These are phyloP conservation scores for Babesia ovis DNA, from an alignment of 169 alveolate species.

Conservation along the genomic window DNA sequence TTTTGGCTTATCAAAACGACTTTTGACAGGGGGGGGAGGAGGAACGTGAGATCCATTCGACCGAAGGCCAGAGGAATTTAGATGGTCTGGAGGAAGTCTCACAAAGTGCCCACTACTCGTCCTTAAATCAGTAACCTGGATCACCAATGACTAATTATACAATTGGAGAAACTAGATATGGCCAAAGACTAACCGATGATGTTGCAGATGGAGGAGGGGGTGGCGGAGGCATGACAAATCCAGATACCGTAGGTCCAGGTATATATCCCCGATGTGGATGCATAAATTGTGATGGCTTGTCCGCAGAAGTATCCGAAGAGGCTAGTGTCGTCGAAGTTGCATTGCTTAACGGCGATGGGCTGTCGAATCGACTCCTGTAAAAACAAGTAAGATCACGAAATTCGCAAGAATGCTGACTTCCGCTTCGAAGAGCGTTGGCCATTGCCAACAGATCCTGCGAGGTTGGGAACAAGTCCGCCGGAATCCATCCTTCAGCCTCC, in stretches of 20 bases:
- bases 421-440: conserved; percentile 8
- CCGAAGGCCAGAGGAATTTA: not conserved
- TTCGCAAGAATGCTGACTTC: conserved; percentile 24
- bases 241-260: no score
- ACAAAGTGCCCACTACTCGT: not conserved
- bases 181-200: conserved; percentile 16
- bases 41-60: not conserved
- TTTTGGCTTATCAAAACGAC: not conserved
- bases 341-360: not conserved
- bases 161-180: not conserved
- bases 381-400: conserved; percentile 4
- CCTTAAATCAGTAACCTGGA: not conserved
- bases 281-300: no score
- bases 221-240: conserved; percentile 1
- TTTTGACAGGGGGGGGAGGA: not conserved
- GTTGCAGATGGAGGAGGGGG: conserved; percentile 8
- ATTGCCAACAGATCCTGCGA: conserved; percentile 1
- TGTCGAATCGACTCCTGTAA: conserved; percentile 44
- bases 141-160: not conserved
- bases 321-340: not conserved
- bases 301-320: not conserved
- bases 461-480: not conserved
- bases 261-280: no score
- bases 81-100: not conserved
- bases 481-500: no score